Evolutionary conservation across 1,139 yeast genomes (phyloP).

Genomic region (Geotrichum restrictum): DNA sequence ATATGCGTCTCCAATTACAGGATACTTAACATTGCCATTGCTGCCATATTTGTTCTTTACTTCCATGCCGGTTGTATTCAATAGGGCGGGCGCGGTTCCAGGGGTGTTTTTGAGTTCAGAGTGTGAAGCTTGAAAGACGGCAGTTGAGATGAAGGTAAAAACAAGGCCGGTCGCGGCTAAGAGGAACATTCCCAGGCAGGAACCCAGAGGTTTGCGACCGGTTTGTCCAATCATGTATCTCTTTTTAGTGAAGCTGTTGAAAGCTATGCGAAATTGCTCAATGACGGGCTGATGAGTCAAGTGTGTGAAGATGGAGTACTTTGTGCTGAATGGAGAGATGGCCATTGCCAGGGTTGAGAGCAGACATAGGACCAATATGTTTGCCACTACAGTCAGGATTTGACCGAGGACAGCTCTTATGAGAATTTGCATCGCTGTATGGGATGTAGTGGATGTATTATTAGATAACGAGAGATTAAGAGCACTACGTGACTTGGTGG

Average conservation of each 20-base stretch:
- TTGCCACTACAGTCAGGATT: conserved; percentile 18
- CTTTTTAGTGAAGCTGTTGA: conserved; percentile 18
- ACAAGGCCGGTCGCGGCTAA: conserved; percentile 17
- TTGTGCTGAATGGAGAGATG: conserved; percentile 19
- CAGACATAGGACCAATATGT: conserved; percentile 14
- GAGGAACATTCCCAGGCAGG: conserved; percentile 15
- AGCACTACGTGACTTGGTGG: too few relatives aligned
- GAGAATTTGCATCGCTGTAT: conserved; percentile 17
- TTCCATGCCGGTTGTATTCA: conserved; percentile 4
- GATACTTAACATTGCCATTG: conserved; percentile 14
- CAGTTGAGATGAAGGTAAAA: conserved; percentile 18
- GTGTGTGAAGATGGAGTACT: conserved; percentile 15
- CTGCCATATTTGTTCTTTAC: conserved; percentile 5
- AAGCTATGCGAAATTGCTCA: conserved; percentile 20
- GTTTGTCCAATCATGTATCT: conserved; percentile 23
- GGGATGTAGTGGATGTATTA: not conserved
- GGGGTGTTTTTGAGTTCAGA: conserved; percentile 14
- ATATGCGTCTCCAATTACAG: conserved; percentile 14
- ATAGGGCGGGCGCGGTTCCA: conserved; percentile 5
- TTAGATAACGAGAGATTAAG: too few relatives aligned
- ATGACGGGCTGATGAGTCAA: conserved; percentile 17
- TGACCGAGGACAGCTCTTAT: conserved; percentile 18
- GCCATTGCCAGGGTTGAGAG: conserved; percentile 14
- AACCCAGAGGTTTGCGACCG: conserved; percentile 17
- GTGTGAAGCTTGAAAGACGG: conserved; percentile 18